Percentiles rank a stretch among this genome's conserved stretches.
These are phyloP conservation scores for Bombardia bombarda DNA, from an alignment of 495 filamentous ascomycete genomes.

Conservation along the genomic window DNA sequence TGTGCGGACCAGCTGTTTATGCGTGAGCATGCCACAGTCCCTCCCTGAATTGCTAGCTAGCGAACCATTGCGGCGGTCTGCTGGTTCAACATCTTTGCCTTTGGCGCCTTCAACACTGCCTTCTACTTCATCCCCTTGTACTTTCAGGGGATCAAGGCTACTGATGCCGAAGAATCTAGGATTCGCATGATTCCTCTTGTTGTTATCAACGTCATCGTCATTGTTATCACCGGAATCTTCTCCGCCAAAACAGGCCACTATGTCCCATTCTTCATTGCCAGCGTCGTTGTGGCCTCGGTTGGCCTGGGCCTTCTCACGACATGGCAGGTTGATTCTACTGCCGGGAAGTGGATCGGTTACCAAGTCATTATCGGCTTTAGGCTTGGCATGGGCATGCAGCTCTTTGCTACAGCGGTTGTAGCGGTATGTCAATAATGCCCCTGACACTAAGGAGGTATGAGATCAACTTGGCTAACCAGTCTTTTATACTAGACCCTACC, in stretches of 20 bases:
- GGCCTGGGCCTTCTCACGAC: constrained; percentile 66
- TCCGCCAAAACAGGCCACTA: constrained; percentile 67
- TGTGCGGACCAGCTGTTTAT: constrained; percentile 51
- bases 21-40: constrained; percentile 63
- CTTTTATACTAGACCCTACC: too few species aligned
- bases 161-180: constrained; percentile 59
- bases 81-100: constrained; percentile 48
- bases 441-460: too few species aligned
- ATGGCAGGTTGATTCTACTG: constrained; percentile 43
- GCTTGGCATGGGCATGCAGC: constrained; percentile 58
- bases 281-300: constrained; percentile 50
- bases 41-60: constrained; percentile 59
- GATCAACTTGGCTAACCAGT: too few species aligned
- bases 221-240: constrained; percentile 50
- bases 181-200: constrained; percentile 72
- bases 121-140: constrained; percentile 75
- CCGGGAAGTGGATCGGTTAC: constrained; percentile 68
- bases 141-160: constrained; percentile 79
- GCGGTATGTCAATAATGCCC: too few species aligned
- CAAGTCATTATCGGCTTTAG: constrained; percentile 65
- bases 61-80: constrained; percentile 52
- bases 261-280: constrained; percentile 60
- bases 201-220: constrained; percentile 50
- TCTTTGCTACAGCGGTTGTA: too few species aligned
- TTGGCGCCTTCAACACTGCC: constrained; percentile 57